phyloP scores from a whole-genome alignment of 495 filamentous ascomycete genomes.

The Parathielavia hyrcaniae region DNA sequence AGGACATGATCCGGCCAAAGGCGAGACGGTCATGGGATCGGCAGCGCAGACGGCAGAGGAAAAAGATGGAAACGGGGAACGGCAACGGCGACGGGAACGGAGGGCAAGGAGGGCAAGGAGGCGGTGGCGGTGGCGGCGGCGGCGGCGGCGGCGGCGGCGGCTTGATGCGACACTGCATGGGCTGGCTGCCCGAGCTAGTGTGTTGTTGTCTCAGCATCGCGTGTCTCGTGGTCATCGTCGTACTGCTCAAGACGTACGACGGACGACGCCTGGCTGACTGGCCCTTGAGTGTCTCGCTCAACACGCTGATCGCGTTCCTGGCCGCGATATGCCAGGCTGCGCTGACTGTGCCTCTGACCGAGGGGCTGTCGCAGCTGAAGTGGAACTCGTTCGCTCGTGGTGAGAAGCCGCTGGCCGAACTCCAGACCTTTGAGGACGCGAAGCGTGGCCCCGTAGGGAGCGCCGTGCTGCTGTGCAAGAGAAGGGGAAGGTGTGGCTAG shows the following conservation, averaged over 20 bases:
- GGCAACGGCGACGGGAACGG: neutral
- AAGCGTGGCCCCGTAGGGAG: conserved; percentile 37
- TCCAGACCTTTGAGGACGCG: conserved; percentile 41
- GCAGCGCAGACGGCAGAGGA: conserved; percentile 14
- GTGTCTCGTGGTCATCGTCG: conserved; percentile 30
- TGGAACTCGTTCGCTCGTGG: conserved; percentile 44
- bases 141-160: neutral
- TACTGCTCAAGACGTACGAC: conserved; percentile 37
- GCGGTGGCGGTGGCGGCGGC: neutral
- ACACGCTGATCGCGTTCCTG: conserved; percentile 43
- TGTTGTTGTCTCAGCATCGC: conserved; percentile 23
- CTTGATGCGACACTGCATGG: neutral
- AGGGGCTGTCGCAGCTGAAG: conserved; percentile 43
- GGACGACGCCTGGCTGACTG: conserved; percentile 37
- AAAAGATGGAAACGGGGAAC: neutral
- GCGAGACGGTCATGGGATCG: conserved; percentile 17
- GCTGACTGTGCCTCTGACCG: conserved; percentile 36
- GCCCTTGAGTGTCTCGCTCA: conserved; percentile 44
- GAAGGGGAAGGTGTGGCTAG: conserved; percentile 27
- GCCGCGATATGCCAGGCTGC: conserved; percentile 39
- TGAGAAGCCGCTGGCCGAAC: conserved; percentile 39
- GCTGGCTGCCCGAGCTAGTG: conserved; percentile 26
- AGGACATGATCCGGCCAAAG: conserved; percentile 5
- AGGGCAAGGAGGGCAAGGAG: too few relatives aligned
- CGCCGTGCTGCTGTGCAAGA: conserved; percentile 29